Base-by-base conservation (phyloP, 2,329 filamentous ascomycete species). In the Diaporthe humulicola region DNA sequence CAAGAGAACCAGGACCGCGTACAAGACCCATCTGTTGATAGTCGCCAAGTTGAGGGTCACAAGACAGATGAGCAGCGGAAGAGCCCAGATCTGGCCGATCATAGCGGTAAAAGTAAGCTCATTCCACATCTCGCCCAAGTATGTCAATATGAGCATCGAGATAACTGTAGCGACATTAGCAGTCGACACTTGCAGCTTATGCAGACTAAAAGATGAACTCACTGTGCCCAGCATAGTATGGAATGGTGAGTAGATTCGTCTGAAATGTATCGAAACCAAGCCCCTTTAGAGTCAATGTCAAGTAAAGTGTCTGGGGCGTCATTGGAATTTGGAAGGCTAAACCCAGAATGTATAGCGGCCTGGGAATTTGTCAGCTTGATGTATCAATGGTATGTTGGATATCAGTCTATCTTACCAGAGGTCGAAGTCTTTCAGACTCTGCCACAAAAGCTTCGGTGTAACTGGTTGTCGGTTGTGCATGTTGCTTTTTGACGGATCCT, bases 201-300 rank as follows among this genome's bases (percentile, higher is more conserved):
- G 36, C 61, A 17, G 2, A n/a, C 6, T 8, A 15, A 1, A 8
- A 19, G 1, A 22, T 30, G 50, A 14, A 73, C 77, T 73, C 61
- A 80, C 81, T 83, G 73, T 82, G 82, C 14, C 76, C 69, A 57
- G 86, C 81, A 0, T 82, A 84, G 57, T 84, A 87, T 0, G 90
- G 88, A n/a, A 93, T 93, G 2, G 88, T 87, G 10, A 94, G 86
- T 45, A 94, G 80, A 78, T 93, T 94, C 2, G 90, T 87, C 30
- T 90, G 83, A 80, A 94, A 92, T 3, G 89, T 90, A 75, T 86
- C 83, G 81, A 92, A 92, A 2, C 88, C 91, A 0, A 93, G 83
- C 2, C 85, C 83, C 60, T 87, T 87, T 8, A 93, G 85, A 1
- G 88, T 90, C 7, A 92, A 86, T 0, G 92, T 91, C 7, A 93